Evolutionary conservation across 2,329 filamentous ascomycete genomes (phyloP).

Genomic region (Shiraia sp.): DNA sequence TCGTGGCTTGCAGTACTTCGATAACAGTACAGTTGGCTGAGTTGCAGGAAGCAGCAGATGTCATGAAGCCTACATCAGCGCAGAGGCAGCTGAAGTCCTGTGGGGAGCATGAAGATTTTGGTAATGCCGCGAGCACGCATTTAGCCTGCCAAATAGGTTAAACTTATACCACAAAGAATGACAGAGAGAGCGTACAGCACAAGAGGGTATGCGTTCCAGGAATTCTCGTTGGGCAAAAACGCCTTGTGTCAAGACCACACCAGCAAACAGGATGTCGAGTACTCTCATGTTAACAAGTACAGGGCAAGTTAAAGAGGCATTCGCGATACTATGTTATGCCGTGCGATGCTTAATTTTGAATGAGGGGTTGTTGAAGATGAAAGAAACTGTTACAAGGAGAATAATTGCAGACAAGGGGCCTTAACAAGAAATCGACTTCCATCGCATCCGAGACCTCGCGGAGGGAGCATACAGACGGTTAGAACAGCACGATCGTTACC

Average conservation of each 20-base stretch:
- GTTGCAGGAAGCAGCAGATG: slow-evolving; percentile 26
- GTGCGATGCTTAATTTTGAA: neutral
- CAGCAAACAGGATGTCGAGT: neutral
- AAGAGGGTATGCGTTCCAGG: slow-evolving; percentile 12
- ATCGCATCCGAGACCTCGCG: too few species aligned
- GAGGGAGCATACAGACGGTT: too few species aligned
- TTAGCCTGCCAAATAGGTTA: slow-evolving; percentile 12
- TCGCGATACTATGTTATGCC: neutral
- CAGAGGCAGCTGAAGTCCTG: slow-evolving; percentile 34
- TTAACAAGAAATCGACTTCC: too few species aligned
- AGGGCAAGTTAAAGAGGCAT: too few species aligned
- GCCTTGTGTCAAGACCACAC: slow-evolving; percentile 2
- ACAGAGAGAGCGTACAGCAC: slow-evolving; percentile 8
- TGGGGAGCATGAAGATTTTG: slow-evolving; percentile 22
- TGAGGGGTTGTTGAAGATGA: too few species aligned
- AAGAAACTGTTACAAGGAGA: too few species aligned
- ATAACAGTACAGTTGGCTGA: slow-evolving; percentile 34
- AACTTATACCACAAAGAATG: neutral
- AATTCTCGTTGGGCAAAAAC: slow-evolving; percentile 21
- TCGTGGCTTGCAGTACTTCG: slow-evolving; percentile 26
- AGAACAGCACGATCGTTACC: too few species aligned
- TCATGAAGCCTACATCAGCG: slow-evolving; percentile 25
- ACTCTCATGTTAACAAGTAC: slow-evolving; percentile 12
- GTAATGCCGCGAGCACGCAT: slow-evolving; percentile 20
- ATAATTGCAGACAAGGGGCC: too few species aligned